Base-by-base conservation (phyloP, 768 basidiomycete species). In the Ramaria rubella region DNA sequence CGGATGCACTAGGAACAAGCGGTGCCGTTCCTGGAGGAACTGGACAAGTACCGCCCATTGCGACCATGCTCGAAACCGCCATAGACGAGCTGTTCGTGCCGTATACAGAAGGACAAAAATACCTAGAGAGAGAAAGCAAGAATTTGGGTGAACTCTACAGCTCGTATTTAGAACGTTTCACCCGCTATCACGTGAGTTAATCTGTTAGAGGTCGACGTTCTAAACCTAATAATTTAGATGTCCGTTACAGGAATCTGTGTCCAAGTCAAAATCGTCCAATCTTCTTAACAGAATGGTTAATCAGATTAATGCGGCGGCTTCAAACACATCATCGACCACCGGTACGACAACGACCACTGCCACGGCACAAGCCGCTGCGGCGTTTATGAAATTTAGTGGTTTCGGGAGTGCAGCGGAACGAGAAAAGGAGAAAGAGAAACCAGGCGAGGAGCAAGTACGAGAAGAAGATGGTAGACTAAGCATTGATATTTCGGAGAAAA, bases 41-140 rank as follows among this genome's bases (percentile, higher is more conserved):
- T 48, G 55, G 55, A 26, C 55, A 56, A 8, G 76, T 80, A 14
- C 72, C 80, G 5, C 78, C 85, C n/a, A 80, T 88, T 63, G 78
- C 85, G 64, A 74, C 81, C 1, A 92, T 97, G 90, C 77, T 99
- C n/a, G 96, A 98, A 68, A 85, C 82, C 7, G 90, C 93, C 7
- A 86, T 96, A 82, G 96, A 97, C 60, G 96, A 98, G 66, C 80
- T 98, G 19, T 98, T 98, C 61, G 83, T 94, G 21, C 90, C 92
- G 3, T 97, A 94, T 65, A 87, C 86, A 1, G 95, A 99, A 70
- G 93, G 90, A 3, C 83, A 83, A 58, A 75, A 93, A 55, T 98
- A 97, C 67, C 78, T 98, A 3, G 96, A 98, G 64, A 83, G 85
- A 40, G 96, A 99, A 75, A 88, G 82, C 60, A 87, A 83, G 67